Base-by-base conservation (phyloP, 2,329 filamentous ascomycete genomes). In the Fusarium armeniacum region DNA sequence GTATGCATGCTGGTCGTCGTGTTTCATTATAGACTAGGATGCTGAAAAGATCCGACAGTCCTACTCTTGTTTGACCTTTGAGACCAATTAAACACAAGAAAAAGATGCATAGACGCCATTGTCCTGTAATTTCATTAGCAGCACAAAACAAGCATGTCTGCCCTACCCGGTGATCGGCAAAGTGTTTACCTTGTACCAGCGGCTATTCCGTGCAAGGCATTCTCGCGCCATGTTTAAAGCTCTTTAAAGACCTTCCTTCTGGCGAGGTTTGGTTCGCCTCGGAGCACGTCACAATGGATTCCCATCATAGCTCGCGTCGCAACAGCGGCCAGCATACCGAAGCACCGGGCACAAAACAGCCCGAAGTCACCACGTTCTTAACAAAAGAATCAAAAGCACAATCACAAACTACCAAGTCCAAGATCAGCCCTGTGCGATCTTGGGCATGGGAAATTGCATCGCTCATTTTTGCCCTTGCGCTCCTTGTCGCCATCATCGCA, bases 361-460 rank as follows among this genome's bases (percentile, higher is more conserved):
- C 28, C n/a, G 32, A 50, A 10, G 32, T 16, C 47, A 26, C 8
- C 15, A 28, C 30, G 15, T 50, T 36, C 6, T 36, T 33, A 5
- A 26, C 13, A 5, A 36, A 35, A 10, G 32, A 50, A 26, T n/a
- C 22, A 12, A 2, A 15, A 50, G 5, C 20, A 16, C 8, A 32
- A 22, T 15, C 26, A 6, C 8, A 16, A 9, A 24, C 35, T 6
- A 9, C 41, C 22, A 30, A 13, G 15, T 11, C 44, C 28, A 33
- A 60, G 5, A 16, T 15, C 18, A 22, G 44, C 0, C 44, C 55
- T 13, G 7, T 60, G 5, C 32, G 40, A 8, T 30, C 46, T 1
- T 62, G 59, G 59, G 20, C 36, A 10, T 62, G 57, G 57, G 59
- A 62, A 18, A 53, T 35, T 11, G 3, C 20, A 4, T 62, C 59